Evolutionary conservation across 805 yeast genomes (phyloP), one percentile per base, ranked within the genome.

Genomic region (Isabelozyma rhagii): DNA sequence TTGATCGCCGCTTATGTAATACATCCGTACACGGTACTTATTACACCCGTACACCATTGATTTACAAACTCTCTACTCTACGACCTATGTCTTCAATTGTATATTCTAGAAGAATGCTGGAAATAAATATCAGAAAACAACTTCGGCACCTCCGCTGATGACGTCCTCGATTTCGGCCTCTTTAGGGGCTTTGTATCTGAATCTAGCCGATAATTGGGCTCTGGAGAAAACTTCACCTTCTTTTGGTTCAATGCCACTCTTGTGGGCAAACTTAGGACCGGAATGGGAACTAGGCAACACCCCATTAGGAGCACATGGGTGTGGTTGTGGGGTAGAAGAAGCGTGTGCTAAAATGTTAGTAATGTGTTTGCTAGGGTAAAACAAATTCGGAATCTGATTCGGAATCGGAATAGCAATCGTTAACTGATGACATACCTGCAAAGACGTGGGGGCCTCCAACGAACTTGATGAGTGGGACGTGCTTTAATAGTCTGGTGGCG

Each of bases 101-200:
- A 31, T 31, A 31, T 31, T 31, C 36, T 31, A 31, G 10, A 31
- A 5, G 10, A 31, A 31, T 31, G 36, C 36, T 31, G n/a, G 10
- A 31, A 31, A 31, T 31, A 31, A 31, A 31, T 31, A 31, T 28
- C 38, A 81, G 56, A 68, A 79, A 11, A 81, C 68, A 42, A 77
- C 60, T 39, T 78, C 83, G 36, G 96, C 97, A 57, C 97, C 97
- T 49, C 98, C 99, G 47, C 80, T 77, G 58, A 83, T 80, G 58
- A 93, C 82, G 55, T 82, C 79, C 9, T 88, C 97, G 27, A 87
- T 82, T 69, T 93, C 99, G 13, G 57, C 48, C 15, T 81, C 88
- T 41, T 81, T 84, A 25, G 89, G 76, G 0, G 75, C 71, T 41
- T 76, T 72, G 64, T 85, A 87, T 69, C 85, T 84, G 75, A 87